A percentile compares a stretch with the other conserved stretches of the same genome.
phyloP scores from a whole-genome alignment of 192 early-diverging fungal genomes.

The Haplosporangium gracile region DNA sequence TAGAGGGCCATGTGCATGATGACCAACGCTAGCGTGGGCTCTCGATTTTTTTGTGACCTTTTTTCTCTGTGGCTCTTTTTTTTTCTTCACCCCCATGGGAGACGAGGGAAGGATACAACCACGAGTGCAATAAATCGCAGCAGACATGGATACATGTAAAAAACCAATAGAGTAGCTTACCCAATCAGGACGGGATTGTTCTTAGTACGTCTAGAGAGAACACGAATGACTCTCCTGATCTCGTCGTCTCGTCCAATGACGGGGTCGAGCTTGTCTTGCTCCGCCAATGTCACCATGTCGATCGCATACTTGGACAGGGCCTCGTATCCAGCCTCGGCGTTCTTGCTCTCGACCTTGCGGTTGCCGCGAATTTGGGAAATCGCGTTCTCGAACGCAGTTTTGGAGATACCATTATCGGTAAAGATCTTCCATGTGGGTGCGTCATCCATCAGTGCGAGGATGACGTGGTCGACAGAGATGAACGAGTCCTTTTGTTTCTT shows the following conservation, averaged over 20 bases:
- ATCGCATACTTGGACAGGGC: slow-evolving; percentile 95
- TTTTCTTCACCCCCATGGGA: no score
- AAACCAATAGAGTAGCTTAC: slow-evolving; percentile 24
- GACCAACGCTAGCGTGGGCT: neutral
- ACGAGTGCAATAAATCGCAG: no score
- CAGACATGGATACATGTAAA: neutral
- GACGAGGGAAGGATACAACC: neutral
- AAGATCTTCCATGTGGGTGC: slow-evolving; percentile 72
- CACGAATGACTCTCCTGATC: slow-evolving; percentile 95
- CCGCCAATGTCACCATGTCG: slow-evolving; percentile 86
- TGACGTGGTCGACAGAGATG: slow-evolving; percentile 90
- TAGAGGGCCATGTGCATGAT: neutral
- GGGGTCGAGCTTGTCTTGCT: slow-evolving; percentile 94
- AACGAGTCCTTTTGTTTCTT: slow-evolving; percentile 92
- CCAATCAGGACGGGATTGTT: slow-evolving; percentile 93
- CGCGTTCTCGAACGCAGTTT: slow-evolving; percentile 80
- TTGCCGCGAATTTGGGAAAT: slow-evolving; percentile 84
- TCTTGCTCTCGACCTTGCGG: slow-evolving; percentile 86
- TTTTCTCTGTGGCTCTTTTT: no score
- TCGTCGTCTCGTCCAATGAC: slow-evolving; percentile 98
- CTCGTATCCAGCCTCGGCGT: slow-evolving; percentile 91
- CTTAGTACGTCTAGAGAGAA: slow-evolving; percentile 90
- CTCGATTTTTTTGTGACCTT: neutral
- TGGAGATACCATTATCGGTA: slow-evolving; percentile 74
- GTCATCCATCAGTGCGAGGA: slow-evolving; percentile 86